Evolutionary conservation across 495 filamentous ascomycete genomes (phyloP), one percentile per base, ranked within the genome.

Genomic region (Penicillium mononematosum): DNA sequence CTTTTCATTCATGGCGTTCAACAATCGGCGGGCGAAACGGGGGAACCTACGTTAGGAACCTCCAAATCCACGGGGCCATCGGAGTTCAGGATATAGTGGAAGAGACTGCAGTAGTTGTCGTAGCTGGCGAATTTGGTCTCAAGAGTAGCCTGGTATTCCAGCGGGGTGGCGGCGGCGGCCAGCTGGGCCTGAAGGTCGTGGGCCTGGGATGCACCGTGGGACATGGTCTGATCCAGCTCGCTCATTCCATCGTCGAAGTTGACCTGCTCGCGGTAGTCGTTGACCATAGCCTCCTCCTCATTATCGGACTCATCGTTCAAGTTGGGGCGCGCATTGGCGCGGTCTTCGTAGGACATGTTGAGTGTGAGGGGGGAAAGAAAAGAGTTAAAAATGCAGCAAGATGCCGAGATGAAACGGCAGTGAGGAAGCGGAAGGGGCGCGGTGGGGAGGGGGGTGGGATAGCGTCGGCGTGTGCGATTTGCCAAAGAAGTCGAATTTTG

Each of bases 1-100:
- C 19, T 44, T 62, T 59, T 51, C 56, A 48, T 56, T 60, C 49
- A 59, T 58, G 58, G 45, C 58, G 49, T 57, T 62, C 45, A 32
- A 50, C 39, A 58, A 49, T 45, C 19, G 12, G 55, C 25, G 24
- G 45, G 31, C n/a, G 8, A 17, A 50, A 39, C 16, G 43, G 36
- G 47, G 47, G 34, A 50, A 84, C 87, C 77, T 75, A 97, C 94
- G 70, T 92, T 96, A 61, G 94, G 94, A 58, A 92, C 86, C 72
- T 98, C 95, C 63, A 98, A 77, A 67, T 98, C 95, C 46, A 98
- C 94, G 32, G 94, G 94, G 4, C 94, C 94, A 58, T 98, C 95
- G 55, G 93, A 96, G 81, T 98, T 98, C 66, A 98, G 81, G 70
- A 98, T 96, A 75, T 91, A 97, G 78, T 98, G 95, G 78, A 98